Evolutionary conservation across 2,329 filamentous ascomycete genomes (phyloP).

Genomic region (Ophiostoma novo-ulmi): DNA sequence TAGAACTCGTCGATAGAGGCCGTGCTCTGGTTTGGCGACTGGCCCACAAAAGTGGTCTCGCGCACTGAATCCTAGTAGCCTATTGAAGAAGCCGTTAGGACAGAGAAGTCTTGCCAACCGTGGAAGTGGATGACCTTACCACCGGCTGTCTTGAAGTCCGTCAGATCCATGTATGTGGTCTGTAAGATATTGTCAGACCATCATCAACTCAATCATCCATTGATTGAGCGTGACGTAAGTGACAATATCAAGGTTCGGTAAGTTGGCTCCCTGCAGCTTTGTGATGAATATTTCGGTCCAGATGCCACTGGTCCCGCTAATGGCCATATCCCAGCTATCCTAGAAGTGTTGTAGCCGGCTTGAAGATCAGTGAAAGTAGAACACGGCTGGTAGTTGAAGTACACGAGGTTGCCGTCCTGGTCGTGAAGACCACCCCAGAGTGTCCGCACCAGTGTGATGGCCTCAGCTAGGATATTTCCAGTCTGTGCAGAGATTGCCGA

Average conservation of each 20-base stretch:
- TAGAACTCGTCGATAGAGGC: background rate
- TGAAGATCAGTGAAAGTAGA: background rate
- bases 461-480: background rate
- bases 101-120: background rate
- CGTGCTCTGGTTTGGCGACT: background rate
- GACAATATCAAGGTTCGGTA: background rate
- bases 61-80: background rate
- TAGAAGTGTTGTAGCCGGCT: background rate
- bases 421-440: background rate
- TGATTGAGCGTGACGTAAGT: background rate
- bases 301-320: background rate
- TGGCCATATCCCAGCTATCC: background rate
- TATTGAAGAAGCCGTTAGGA: background rate
- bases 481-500: background rate
- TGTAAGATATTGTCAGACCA: background rate
- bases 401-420: background rate
- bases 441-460: background rate
- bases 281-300: background rate
- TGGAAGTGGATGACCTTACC: background rate
- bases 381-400: background rate
- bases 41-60: background rate
- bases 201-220: background rate
- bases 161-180: background rate
- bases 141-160: background rate
- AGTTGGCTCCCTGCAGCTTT: background rate